These are phyloP conservation scores for Simmondsia chinensis DNA, from an alignment of 148 eudicot genomes.

Conservation along the genomic window DNA sequence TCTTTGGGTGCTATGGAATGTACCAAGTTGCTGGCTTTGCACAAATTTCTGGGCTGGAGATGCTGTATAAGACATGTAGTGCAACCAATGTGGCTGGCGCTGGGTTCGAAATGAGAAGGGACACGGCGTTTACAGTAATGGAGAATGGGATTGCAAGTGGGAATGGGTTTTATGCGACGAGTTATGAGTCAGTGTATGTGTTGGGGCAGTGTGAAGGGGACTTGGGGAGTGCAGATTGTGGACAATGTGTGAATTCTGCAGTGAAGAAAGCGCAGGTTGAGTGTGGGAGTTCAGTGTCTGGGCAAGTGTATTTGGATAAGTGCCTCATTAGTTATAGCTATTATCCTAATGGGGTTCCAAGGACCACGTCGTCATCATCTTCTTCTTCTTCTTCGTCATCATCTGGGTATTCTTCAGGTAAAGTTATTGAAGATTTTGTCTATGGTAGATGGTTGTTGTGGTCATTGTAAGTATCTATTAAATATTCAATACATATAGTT, in stretches of 20 bases:
- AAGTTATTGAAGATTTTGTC: no score
- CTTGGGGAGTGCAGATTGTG: slow-evolving; percentile 66
- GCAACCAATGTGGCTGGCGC: slow-evolving; percentile 33
- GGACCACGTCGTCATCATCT: slow-evolving; percentile 28
- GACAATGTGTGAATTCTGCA: slow-evolving; percentile 60
- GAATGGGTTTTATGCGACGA: slow-evolving; percentile 57
- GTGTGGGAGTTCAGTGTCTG: slow-evolving; percentile 69
- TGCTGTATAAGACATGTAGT: slow-evolving; percentile 64
- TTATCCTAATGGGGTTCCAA: slow-evolving; percentile 58
- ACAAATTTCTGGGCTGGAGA: slow-evolving; percentile 66
- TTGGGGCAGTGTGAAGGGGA: slow-evolving; percentile 94
- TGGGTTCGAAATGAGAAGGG: slow-evolving; percentile 69
- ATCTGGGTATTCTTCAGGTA: slow-evolving; percentile 45
- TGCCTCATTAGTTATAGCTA: slow-evolving; percentile 74
- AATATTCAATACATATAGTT: no score
- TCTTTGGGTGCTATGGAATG: slow-evolving; percentile 66
- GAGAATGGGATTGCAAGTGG: slow-evolving; percentile 48
- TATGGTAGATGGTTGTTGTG: no score
- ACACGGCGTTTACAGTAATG: slow-evolving; percentile 52
- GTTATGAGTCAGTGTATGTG: slow-evolving; percentile 50
- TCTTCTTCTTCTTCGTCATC: slow-evolving; percentile 30
- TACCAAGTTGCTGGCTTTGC: slow-evolving; percentile 73
- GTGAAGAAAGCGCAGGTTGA: slow-evolving; percentile 83
- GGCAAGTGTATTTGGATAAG: slow-evolving; percentile 72
- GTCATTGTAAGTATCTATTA: no score